Conservation (phyloP, 164 flowering plant genomes). For the Paratinospora sagittata region DNA sequence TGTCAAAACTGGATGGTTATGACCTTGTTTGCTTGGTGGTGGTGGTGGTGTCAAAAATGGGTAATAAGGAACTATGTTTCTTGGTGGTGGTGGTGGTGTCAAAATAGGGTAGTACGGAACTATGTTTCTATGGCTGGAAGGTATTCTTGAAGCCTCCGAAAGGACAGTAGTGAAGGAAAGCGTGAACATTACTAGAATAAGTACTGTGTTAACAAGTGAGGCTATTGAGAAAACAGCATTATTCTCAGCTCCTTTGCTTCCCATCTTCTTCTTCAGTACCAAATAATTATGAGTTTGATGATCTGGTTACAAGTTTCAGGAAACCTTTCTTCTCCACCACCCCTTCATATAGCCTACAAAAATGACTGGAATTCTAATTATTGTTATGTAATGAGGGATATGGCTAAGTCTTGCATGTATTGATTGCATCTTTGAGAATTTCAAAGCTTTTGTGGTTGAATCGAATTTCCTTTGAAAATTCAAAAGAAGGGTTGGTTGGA, state of each 20-base stretch:
- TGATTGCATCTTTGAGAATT: not conserved
- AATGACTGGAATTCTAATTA: not conserved
- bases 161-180: not conserved
- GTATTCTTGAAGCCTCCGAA: not conserved
- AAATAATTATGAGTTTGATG: no score
- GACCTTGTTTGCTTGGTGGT: not conserved
- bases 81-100: no score
- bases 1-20: not conserved
- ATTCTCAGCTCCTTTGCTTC: not conserved
- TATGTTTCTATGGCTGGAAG: no score
- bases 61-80: not conserved
- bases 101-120: no score
- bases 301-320: not conserved
- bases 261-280: not conserved
- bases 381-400: not conserved
- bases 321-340: not conserved
- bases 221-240: no score
- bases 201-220: not conserved
- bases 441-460: no score
- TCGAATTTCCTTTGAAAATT: no score
- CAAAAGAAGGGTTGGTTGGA: no score
- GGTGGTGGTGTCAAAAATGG: not conserved
- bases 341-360: not conserved
- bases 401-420: not conserved
- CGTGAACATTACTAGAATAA: not conserved